phyloP scores from a whole-genome alignment of 2,329 filamentous ascomycete genomes.

The Cryphonectria radicalis region DNA sequence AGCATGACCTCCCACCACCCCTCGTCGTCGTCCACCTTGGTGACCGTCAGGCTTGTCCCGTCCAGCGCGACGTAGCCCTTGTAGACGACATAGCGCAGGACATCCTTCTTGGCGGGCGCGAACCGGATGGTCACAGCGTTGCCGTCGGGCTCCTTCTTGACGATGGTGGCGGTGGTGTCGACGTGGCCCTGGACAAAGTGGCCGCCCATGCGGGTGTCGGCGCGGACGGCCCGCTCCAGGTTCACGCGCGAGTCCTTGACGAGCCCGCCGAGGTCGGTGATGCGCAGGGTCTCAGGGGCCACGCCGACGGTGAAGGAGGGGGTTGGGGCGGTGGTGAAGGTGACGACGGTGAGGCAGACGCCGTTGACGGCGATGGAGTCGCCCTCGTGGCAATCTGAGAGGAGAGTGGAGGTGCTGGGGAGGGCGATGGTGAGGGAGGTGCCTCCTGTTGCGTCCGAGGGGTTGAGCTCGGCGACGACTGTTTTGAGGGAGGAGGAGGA shows the following conservation, averaged over 20 bases:
- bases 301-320: constrained; percentile 86
- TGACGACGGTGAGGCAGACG: constrained; percentile 87
- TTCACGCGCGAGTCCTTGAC: constrained; percentile 73
- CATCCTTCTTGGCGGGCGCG: constrained; percentile 66
- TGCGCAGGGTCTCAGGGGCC: constrained; percentile 91
- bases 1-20: constrained; percentile 97
- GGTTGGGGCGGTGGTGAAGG: constrained; percentile 45
- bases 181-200: constrained; percentile 99
- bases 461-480: constrained; percentile 84
- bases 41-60: constrained; percentile 92
- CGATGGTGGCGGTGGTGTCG: constrained; percentile 81
- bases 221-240: constrained; percentile 89
- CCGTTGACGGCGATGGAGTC: constrained; percentile 97
- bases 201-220: constrained; percentile 92
- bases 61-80: constrained; percentile 96
- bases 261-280: constrained; percentile 89
- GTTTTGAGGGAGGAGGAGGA: constrained; percentile 23
- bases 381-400: constrained; percentile 81
- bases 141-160: constrained; percentile 76
- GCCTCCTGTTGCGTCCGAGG: constrained; percentile 81
- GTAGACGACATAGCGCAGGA: constrained; percentile 88
- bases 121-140: constrained; percentile 90
- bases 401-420: constrained; percentile 68
- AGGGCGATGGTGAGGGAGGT: constrained; percentile 88
- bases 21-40: constrained; percentile 76